Percentiles rank a stretch among this genome's conserved stretches.
Evolutionary conservation across 2,329 filamentous ascomycete genomes (phyloP).

Genomic region (Lachnellula occidentalis): DNA sequence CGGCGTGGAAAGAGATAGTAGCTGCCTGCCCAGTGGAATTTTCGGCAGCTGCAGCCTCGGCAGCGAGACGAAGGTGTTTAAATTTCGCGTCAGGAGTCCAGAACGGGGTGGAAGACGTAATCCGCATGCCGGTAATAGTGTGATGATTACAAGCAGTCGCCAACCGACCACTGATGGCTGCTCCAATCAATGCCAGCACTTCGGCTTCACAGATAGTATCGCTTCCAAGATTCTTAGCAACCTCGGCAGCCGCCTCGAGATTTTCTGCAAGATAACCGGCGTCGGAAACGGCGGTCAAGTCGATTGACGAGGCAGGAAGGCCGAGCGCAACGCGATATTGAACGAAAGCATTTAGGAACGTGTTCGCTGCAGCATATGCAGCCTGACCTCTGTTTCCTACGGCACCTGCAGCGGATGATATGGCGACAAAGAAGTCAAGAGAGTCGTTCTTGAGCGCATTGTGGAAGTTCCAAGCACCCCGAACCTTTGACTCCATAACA

Average conservation of each 20-base stretch:
- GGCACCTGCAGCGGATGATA: constrained; percentile 35
- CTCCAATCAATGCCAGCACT: constrained; percentile 47
- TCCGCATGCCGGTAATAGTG: constrained; percentile 49
- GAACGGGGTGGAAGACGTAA: constrained; percentile 43
- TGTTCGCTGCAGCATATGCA: constrained; percentile 36
- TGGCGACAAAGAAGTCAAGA: constrained; percentile 40
- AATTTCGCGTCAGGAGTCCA: constrained; percentile 52
- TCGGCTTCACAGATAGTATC: constrained; percentile 48
- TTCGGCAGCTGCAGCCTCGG: constrained; percentile 33
- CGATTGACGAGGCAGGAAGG: constrained; percentile 28
- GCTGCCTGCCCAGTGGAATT: constrained; percentile 16
- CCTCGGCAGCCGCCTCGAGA: constrained; percentile 22
- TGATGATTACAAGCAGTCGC: constrained; percentile 41
- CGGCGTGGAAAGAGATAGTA: constrained; percentile 39
- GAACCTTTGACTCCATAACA: constrained; percentile 35
- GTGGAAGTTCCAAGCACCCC: constrained; percentile 29
- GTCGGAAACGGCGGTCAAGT: constrained; percentile 30
- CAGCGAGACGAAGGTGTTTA: constrained; percentile 37
- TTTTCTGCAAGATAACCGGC: constrained; percentile 25
- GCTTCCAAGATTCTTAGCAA: constrained; percentile 23
- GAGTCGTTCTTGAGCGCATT: constrained; percentile 16
- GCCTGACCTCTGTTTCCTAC: constrained; percentile 35
- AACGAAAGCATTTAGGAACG: constrained; percentile 34
- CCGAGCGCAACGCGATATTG: constrained; percentile 26
- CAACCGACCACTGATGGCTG: constrained; percentile 44